A percentile compares a stretch with the other conserved stretches of the same genome.
Evolutionary conservation across 805 yeast genomes (phyloP).

Genomic region (Pichia nanzhaoensis): DNA sequence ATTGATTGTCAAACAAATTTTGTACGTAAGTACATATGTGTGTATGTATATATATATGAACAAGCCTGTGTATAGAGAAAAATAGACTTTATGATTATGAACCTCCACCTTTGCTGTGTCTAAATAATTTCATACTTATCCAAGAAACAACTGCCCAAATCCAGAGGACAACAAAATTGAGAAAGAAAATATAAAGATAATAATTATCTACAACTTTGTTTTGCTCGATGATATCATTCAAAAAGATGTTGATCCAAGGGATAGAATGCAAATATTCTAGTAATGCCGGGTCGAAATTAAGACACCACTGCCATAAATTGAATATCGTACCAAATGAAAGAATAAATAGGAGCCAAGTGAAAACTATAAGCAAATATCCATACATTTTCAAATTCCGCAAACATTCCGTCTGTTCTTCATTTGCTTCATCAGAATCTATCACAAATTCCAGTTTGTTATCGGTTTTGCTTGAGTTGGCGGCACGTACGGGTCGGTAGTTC

Average conservation of each 20-base stretch:
- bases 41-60: not conserved
- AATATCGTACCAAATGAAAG: conserved; percentile 27
- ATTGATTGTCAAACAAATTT: not conserved
- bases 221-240: conserved; percentile 7
- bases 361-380: conserved; percentile 24
- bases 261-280: not conserved
- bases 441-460: not conserved
- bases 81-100: conserved; percentile 8
- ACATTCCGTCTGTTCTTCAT: conserved; percentile 7
- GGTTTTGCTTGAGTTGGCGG: not conserved
- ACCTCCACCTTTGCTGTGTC: conserved; percentile 67
- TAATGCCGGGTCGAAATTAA: conserved; percentile 6
- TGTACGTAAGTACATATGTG: too few species aligned
- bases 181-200: conserved; percentile 26
- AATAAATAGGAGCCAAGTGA: conserved; percentile 24
- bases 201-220: conserved; percentile 22
- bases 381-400: conserved; percentile 15
- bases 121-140: conserved; percentile 73
- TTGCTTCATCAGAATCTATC: not conserved
- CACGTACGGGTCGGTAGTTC: not conserved
- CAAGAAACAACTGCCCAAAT: conserved; percentile 70
- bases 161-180: conserved; percentile 38
- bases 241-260: conserved; percentile 5
- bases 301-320: conserved; percentile 28
- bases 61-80: too few species aligned